These are phyloP conservation scores for Pythium graminicola DNA, from an alignment of 352 stramenopile species.

Conservation along the genomic window DNA sequence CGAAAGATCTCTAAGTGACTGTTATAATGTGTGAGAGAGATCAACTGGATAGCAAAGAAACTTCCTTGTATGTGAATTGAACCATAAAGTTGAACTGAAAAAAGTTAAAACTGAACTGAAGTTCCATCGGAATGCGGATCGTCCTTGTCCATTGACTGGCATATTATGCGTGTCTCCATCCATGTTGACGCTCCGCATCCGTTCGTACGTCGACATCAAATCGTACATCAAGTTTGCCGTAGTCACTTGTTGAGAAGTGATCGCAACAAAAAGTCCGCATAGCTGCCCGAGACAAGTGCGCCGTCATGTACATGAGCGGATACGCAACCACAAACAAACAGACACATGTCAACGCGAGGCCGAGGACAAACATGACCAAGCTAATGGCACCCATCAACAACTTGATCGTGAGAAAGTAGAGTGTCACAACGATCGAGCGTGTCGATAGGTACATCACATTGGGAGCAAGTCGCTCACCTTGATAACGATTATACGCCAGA, in stretches of 20 bases:
- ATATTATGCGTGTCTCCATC: too few species aligned
- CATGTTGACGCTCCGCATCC: background rate
- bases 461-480: constrained; percentile 36
- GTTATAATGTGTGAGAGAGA: too few species aligned
- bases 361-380: constrained; percentile 26
- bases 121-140: too few species aligned
- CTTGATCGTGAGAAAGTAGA: constrained; percentile 68
- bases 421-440: constrained; percentile 38
- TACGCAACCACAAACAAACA: constrained; percentile 42
- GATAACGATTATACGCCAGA: constrained; percentile 25
- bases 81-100: too few species aligned
- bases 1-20: too few species aligned
- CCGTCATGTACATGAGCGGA: constrained; percentile 42
- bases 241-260: constrained; percentile 45
- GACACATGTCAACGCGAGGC: constrained; percentile 26
- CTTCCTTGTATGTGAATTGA: too few species aligned
- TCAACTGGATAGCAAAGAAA: too few species aligned
- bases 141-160: too few species aligned
- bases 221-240: constrained; percentile 14
- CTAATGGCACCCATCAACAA: constrained; percentile 43
- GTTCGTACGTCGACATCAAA: constrained; percentile 6
- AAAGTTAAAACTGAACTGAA: too few species aligned
- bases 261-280: constrained; percentile 67
- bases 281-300: constrained; percentile 35
- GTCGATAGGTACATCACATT: constrained; percentile 45